Evolutionary conservation across 208 protist genomes (phyloP).

Genomic region (Leishmania lainsoni): DNA sequence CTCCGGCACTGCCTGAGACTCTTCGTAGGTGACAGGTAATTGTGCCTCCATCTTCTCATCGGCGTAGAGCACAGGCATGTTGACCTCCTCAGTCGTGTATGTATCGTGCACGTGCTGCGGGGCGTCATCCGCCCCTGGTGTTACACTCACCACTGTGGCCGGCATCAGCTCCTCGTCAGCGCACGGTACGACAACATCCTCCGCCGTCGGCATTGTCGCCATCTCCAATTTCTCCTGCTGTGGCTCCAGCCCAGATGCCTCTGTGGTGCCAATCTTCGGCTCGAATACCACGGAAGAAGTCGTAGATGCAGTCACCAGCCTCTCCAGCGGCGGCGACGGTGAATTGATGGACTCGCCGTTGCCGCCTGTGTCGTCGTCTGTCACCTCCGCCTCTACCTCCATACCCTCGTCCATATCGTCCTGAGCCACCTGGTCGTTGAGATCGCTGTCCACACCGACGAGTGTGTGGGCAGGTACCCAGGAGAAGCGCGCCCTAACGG

Average conservation of each 20-base stretch:
- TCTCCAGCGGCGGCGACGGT: not conserved
- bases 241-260: not conserved
- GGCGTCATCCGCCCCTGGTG: not conserved
- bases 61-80: not conserved
- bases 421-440: not conserved
- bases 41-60: not conserved
- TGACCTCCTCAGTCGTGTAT: not conserved
- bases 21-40: not conserved
- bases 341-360: not conserved
- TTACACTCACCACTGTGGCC: not conserved
- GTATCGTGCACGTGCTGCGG: not conserved
- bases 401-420: slow-evolving; percentile 4
- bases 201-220: not conserved
- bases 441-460: not conserved
- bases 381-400: not conserved
- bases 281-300: not conserved
- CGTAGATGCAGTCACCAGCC: too few relatives aligned
- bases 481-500: slow-evolving; percentile 7
- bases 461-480: not conserved
- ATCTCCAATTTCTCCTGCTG: not conserved
- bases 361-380: not conserved
- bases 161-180: not conserved
- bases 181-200: not conserved
- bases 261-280: not conserved
- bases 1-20: not conserved